These are phyloP conservation scores for Metschnikowia bowlesiae DNA, from an alignment of 805 yeast genomes.

Conservation along the genomic window DNA sequence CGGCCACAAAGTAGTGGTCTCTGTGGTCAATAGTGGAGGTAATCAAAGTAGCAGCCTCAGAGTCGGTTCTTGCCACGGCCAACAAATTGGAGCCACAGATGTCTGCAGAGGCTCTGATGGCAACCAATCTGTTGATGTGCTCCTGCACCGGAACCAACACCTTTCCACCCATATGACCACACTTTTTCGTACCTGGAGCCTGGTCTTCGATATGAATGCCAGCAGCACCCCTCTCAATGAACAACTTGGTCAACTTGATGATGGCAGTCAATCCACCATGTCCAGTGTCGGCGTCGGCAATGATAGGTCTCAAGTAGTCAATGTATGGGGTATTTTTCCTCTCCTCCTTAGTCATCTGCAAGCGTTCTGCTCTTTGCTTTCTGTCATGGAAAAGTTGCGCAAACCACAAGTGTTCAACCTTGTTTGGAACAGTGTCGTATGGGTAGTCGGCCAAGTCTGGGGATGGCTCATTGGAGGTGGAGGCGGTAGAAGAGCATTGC, in stretches of 20 bases:
- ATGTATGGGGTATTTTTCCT: constrained; percentile 67
- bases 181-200: constrained; percentile 97
- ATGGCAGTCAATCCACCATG: constrained; percentile 98
- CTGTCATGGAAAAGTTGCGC: constrained; percentile 97
- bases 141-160: constrained; percentile 97
- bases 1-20: constrained; percentile 89
- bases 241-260: constrained; percentile 90
- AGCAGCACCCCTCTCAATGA: constrained; percentile 97
- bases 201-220: constrained; percentile 99
- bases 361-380: constrained; percentile 86
- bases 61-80: constrained; percentile 92
- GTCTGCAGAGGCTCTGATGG: constrained; percentile 94
- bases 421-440: constrained; percentile 97
- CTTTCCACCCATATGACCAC: constrained; percentile 99
- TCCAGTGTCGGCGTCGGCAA: constrained; percentile 98
- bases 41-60: constrained; percentile 94
- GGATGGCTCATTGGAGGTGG: constrained; percentile 95
- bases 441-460: constrained; percentile 99
- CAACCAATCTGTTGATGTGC: constrained; percentile 90
- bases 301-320: constrained; percentile 89
- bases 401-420: constrained; percentile 93
- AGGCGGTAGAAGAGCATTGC: constrained; percentile 98
- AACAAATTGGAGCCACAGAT: constrained; percentile 82
- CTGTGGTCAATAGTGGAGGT: constrained; percentile 92
- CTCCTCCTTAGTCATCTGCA: constrained; percentile 54